A percentile compares a stretch with the other conserved stretches of the same genome.
Evolutionary conservation across 768 basidiomycete genomes (phyloP).

Genomic region (Chalciporus piperatus): DNA sequence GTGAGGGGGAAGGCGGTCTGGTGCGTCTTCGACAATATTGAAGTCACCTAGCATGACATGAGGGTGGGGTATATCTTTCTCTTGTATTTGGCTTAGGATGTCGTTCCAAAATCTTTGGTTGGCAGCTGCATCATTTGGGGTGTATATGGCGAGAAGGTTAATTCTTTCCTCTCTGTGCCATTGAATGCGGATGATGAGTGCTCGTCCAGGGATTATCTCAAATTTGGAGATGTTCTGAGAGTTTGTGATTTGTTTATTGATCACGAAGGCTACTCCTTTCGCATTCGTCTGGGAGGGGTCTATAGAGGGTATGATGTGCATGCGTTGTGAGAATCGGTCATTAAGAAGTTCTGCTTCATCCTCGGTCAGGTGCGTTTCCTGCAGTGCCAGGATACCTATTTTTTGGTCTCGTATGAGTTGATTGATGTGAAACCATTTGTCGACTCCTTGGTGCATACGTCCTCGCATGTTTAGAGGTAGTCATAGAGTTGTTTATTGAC

Average conservation of each 20-base stretch:
- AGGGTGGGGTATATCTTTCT: no score
- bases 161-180: slow-evolving; percentile 20
- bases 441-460: neutral
- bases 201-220: slow-evolving; percentile 29
- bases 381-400: slow-evolving; percentile 17
- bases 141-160: slow-evolving; percentile 32
- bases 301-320: no score
- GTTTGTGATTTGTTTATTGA: slow-evolving; percentile 27
- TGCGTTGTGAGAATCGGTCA: no score
- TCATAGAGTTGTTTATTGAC: no score
- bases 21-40: no score
- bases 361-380: slow-evolving; percentile 23
- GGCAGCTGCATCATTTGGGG: slow-evolving; percentile 29
- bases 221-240: slow-evolving; percentile 4
- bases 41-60: no score
- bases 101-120: slow-evolving; percentile 33
- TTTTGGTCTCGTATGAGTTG: slow-evolving; percentile 9
- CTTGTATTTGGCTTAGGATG: no score
- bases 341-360: neutral
- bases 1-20: no score
- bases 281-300: neutral
- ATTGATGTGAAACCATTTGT: slow-evolving; percentile 21
- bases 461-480: slow-evolving; percentile 19
- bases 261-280: slow-evolving; percentile 30
- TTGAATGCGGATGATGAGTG: slow-evolving; percentile 11